Evolutionary conservation across 129 eudicot genomes (phyloP), one percentile per base, ranked within the genome.

Genomic region (Flaveria trinervia): DNA sequence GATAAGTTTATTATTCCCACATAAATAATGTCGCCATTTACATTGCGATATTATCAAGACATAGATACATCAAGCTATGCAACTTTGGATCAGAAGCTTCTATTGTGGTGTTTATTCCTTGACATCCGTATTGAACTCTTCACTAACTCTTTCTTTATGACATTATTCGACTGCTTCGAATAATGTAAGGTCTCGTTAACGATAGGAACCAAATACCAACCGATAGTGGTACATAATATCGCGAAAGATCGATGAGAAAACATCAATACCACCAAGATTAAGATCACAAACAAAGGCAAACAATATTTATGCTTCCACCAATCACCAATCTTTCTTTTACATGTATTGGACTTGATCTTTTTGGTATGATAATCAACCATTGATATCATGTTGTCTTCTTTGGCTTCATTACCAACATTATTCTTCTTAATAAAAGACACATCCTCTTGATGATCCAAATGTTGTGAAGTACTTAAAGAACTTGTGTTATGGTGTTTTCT

Each of bases 181-280:
- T 56, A 11, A 48, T 43, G 5, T 67, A 55, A 68, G 36, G 30
- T 45, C 15, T 72, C 57, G 33, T 79, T 71, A 43, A 86, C 56
- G 2, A 76, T 54, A 16, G 90, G 93, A 41, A 88, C 79, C 16
- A 79, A 2, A 50, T 88, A 88, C 89, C 88, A 88, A 26, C 90
- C 88, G 11, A 86, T 20, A 23, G 85, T 81, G 14, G 79, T 74
- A 66, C 86, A 85, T 13, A 88, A 39, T 17, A 88, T 85, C 8
- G 85, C 88, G 10, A 85, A 81, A 48, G 85, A 81, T 44, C 83
- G 78, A 17, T 88, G 88, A 30, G 65, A 75, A 44, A 85, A 28
- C 48, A 81, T 79, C 83, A 88, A 56, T 20, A 83, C 79, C 25
- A 88, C 64, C 79, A 88, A 51, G 16, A 88, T 85, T 66, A 81